These are phyloP conservation scores for Phytophthora lateralis DNA, from an alignment of 352 stramenopile genomes.

Conservation along the genomic window DNA sequence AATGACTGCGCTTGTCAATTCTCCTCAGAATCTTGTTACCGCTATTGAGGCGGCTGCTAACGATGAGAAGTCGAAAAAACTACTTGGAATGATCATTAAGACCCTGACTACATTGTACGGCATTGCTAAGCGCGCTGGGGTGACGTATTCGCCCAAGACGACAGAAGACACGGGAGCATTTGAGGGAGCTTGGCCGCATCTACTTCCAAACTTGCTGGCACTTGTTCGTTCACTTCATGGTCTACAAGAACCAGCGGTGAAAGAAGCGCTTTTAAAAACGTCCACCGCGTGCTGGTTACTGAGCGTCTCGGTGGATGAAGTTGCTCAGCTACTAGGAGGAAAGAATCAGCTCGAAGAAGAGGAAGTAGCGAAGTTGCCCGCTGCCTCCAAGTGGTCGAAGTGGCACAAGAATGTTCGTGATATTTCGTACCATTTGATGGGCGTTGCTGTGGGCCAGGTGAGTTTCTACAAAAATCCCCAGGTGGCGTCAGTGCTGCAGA, in stretches of 20 bases:
- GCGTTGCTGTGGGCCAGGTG: constrained; percentile 52
- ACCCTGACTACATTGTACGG: constrained; percentile 82
- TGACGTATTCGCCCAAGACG: constrained; percentile 24
- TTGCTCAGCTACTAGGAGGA: constrained; percentile 73
- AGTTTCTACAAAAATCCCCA: constrained; percentile 64
- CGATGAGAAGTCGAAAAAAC: constrained; percentile 50
- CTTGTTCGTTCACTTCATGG: constrained; percentile 68
- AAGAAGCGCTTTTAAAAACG: constrained; percentile 59
- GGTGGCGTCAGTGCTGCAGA: constrained; percentile 50
- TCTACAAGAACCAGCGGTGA: constrained; percentile 55
- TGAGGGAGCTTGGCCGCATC: constrained; percentile 59
- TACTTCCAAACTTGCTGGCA: constrained; percentile 71
- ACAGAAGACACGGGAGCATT: constrained; percentile 47
- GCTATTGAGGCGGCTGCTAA: constrained; percentile 51
- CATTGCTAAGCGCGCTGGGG: constrained; percentile 64
- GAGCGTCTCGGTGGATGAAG: constrained; percentile 74
- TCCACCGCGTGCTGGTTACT: constrained; percentile 69
- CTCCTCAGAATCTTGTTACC: constrained; percentile 54
- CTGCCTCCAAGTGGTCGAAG: constrained; percentile 66
- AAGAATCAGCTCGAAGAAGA: constrained; percentile 80
- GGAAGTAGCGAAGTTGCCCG: constrained; percentile 55
- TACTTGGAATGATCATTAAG: constrained; percentile 67
- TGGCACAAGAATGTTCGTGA: constrained; percentile 86
- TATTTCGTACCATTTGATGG: constrained; percentile 79
- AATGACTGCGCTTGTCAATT: constrained; percentile 67